Evolutionary conservation across 2,329 filamentous ascomycete species (phyloP), one percentile per base, ranked within the genome.

Genomic region (Epichloe bromicola): DNA sequence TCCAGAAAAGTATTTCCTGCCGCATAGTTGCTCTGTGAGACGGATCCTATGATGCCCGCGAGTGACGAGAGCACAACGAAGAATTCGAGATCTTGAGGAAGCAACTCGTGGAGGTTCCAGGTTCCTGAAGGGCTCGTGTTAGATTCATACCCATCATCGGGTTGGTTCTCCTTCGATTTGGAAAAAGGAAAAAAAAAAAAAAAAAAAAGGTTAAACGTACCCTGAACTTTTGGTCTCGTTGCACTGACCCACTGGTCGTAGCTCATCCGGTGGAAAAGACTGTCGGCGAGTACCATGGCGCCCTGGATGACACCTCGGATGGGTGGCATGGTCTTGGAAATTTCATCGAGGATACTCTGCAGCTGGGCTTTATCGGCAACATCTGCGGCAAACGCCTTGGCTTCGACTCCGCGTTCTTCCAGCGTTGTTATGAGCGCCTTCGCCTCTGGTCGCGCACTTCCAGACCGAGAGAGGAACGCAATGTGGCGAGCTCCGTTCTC

Each of bases 21-120:
- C 2, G 70, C 67, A 53, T 77, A 78, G 54, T 74, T 74, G 5
- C 69, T 65, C 53, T 78, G 74, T 2, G 72, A 72, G 10, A 67
- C 65, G 52, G 73, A 74, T 36, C 74, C 74, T 38, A 74, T 69
- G 8, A 75, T 60, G 30, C 70, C 71, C 4, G 46, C 26, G 14
- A 45, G 0, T 68, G 65, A 5, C 26, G 26, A 69, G 63, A 73
- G 3, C 70, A 76, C 73, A 62, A 71, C 51, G 55, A 71, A 67
- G 54, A 72, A 70, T 52, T 68, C 65, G 1, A 66, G 54, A 1
- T 52, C 41, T 2, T 49, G 42, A 17, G 0, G 56, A 52, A 3
- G 52, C 26, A 26, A 8, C 26, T 26, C 26, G 26, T 26, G 26
- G 26, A 26, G 26, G 26, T 26, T 26, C 26, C 26, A 26, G 26